Conservation (phyloP, 1,284 basidiomycete genomes). For the Agroathelia rolfsii region DNA sequence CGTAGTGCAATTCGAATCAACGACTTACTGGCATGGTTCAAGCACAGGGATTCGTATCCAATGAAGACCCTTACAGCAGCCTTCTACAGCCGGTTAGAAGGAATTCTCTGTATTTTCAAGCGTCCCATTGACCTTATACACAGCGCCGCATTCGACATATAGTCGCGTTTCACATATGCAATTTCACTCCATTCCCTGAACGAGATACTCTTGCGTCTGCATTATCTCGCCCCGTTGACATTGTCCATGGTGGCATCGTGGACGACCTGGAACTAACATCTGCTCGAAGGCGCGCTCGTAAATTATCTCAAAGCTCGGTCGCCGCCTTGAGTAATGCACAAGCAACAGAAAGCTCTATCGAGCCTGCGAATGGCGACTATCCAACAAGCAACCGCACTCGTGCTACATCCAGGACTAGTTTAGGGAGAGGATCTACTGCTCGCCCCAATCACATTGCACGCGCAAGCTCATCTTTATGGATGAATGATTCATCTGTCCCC, state of each 20-base stretch:
- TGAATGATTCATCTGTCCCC: slow-evolving; percentile 8
- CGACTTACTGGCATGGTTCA: no score
- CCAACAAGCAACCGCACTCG: slow-evolving; percentile 32
- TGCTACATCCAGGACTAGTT: slow-evolving; percentile 42
- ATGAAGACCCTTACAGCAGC: no score
- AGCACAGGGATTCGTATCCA: no score
- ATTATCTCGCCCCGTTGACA: slow-evolving; percentile 52
- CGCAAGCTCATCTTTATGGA: slow-evolving; percentile 2
- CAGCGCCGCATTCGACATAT: slow-evolving; percentile 71
- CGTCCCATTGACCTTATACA: no score
- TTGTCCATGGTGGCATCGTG: slow-evolving; percentile 39
- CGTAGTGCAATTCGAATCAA: no score
- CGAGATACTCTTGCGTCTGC: slow-evolving; percentile 69
- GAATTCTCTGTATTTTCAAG: no score
- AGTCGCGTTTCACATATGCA: slow-evolving; percentile 62
- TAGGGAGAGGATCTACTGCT: slow-evolving; percentile 21
- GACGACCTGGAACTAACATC: slow-evolving; percentile 64
- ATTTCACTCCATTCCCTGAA: slow-evolving; percentile 71
- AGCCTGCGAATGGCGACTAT: not conserved
- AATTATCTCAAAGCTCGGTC: slow-evolving; percentile 50
- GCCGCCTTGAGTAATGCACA: slow-evolving; percentile 32
- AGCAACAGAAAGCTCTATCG: slow-evolving; percentile 10
- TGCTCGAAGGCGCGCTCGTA: slow-evolving; percentile 46
- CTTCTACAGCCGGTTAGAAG: no score
- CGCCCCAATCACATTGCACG: slow-evolving; percentile 6